These are phyloP conservation scores for Dichomitus squalens DNA, from an alignment of 1,284 basidiomycete species.

Conservation along the genomic window DNA sequence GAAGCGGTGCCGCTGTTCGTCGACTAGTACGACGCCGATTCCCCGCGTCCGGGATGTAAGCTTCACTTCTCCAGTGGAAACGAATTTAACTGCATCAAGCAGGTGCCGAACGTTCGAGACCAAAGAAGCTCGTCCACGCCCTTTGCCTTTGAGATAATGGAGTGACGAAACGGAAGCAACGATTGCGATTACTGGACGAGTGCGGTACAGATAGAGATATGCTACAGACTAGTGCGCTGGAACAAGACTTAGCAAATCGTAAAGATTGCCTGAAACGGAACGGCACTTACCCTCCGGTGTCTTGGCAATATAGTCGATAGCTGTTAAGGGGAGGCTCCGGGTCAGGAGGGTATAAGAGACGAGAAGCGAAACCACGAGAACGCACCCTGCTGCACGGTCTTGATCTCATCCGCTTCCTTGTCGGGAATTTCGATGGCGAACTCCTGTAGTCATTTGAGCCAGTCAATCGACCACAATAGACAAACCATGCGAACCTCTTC, in stretches of 20 bases:
- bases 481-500: slow-evolving; percentile 76
- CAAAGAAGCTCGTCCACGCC: slow-evolving; percentile 6
- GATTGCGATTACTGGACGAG: slow-evolving; percentile 20
- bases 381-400: slow-evolving; percentile 90
- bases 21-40: not conserved
- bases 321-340: slow-evolving; percentile 42
- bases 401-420: slow-evolving; percentile 97
- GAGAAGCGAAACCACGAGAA: slow-evolving; percentile 13
- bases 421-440: slow-evolving; percentile 95
- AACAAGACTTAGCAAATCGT: slow-evolving; percentile 11
- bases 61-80: slow-evolving; percentile 11
- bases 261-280: not conserved
- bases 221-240: slow-evolving; percentile 31
- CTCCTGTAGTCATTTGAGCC: slow-evolving; percentile 52
- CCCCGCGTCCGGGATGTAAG: slow-evolving; percentile 2
- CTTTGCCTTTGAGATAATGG: slow-evolving; percentile 7
- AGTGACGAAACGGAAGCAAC: slow-evolving; percentile 8
- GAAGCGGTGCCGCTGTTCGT: slow-evolving; percentile 11
- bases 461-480: not conserved
- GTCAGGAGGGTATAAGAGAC: not conserved
- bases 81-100: slow-evolving; percentile 13
- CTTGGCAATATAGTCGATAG: slow-evolving; percentile 97
- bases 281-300: slow-evolving; percentile 79
- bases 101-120: slow-evolving; percentile 10
- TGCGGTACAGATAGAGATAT: slow-evolving; percentile 17